Evolutionary conservation across 2,329 filamentous ascomycete genomes (phyloP), one percentile per base, ranked within the genome.

Genomic region (Hortaea sp.): DNA sequence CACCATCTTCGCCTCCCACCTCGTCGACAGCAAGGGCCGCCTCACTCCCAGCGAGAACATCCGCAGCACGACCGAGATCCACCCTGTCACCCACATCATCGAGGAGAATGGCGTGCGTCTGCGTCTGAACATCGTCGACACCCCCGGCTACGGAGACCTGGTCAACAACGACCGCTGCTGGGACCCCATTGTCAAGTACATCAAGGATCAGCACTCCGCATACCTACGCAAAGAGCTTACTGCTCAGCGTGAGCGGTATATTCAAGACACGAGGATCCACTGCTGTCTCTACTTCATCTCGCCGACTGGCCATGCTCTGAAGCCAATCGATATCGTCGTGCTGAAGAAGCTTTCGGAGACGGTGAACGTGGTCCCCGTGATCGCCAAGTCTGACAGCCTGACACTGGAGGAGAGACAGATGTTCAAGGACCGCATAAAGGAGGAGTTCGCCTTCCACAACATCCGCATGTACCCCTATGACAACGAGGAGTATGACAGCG

Each of bases 121-220:
- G 63, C 81, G 92, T 62, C 78, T 98, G 64, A 98, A 97, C 80
- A 98, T 98, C 64, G 92, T 98, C 63, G 92, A 98, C 68, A 98
- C 92, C 54, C 92, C 92, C 54, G 92, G 92, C 55, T 98, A 98
- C 64, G 92, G 92, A 65, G 92, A 98, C 64, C 81, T 95, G 66
- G 92, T 98, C 71, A 98, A 98, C 81, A 98, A 98, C 71, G 92
- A 98, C 75, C 85, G 92, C 78, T 98, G 92, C 82, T 98, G 92
- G 92, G 92, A 98, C 67, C 92, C 92, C 54, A 98, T 98, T 68
- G 90, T 98, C 78, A 98, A 98, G 78, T 98, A 98, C 74, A 98
- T 98, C 79, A 98, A 98, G 79, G 92, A 98, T 72, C 92, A 98
- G 77, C 92, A 98, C 78, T 95, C 88, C 44, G 90, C 92, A 63